These are phyloP conservation scores for Diaporthe sp. DNA, from an alignment of 2,329 filamentous ascomycete genomes.

Conservation along the genomic window DNA sequence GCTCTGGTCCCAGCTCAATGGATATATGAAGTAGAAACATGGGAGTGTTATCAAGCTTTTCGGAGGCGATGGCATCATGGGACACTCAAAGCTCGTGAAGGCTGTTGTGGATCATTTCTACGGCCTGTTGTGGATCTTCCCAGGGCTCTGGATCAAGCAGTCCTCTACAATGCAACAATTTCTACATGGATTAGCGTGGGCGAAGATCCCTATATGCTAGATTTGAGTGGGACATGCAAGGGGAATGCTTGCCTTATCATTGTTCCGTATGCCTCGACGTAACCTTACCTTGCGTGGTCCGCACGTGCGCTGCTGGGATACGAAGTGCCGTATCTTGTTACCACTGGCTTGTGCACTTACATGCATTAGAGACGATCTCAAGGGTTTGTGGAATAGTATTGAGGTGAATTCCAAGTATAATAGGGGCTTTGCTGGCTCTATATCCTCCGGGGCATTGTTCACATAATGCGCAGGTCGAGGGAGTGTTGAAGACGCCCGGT, in stretches of 20 bases:
- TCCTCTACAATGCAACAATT: not conserved
- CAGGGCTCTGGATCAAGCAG: constrained; percentile 3
- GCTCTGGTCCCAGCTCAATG: not conserved
- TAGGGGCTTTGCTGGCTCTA: not conserved
- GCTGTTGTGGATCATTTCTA: constrained; percentile 8
- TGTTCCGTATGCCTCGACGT: not conserved
- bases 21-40: not conserved
- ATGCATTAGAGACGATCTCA: not conserved
- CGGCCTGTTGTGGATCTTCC: constrained; percentile 1
- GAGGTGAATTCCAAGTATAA: not conserved
- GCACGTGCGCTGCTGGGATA: not conserved
- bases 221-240: constrained; percentile 6
- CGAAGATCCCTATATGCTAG: not conserved
- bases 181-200: constrained; percentile 5
- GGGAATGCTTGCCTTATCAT: constrained; percentile 16
- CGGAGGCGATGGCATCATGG: constrained; percentile 1
- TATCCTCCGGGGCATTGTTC: not conserved
- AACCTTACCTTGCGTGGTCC: not conserved
- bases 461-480: not conserved
- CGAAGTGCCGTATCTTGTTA: not conserved
- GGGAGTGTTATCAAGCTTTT: not conserved
- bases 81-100: constrained; percentile 21
- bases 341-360: not conserved
- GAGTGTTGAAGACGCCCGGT: not conserved
- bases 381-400: not conserved